These are phyloP conservation scores for Phaeosphaeria sp. DNA, from an alignment of 2,329 filamentous ascomycete genomes.

Conservation along the genomic window DNA sequence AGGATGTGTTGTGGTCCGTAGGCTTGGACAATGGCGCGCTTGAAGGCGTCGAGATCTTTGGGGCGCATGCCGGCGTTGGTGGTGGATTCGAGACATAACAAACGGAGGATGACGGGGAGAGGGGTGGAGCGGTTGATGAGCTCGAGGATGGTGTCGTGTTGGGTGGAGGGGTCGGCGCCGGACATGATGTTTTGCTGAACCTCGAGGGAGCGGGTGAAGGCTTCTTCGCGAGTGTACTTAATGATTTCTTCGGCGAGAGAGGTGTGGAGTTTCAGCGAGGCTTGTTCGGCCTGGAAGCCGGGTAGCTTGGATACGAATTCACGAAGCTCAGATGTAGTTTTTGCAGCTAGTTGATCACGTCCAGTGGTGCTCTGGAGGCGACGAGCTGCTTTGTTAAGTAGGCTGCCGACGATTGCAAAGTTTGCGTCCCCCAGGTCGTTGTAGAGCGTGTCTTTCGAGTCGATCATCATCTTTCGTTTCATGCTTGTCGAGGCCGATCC, in stretches of 20 bases:
- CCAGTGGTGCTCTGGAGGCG: conserved; percentile 88
- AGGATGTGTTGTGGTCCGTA: conserved; percentile 96
- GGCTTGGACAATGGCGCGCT: conserved; percentile 84
- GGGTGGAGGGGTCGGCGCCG: conserved; percentile 84
- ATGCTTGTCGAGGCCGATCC: conserved; percentile 57
- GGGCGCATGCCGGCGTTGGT: conserved; percentile 87
- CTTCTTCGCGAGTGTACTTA: conserved; percentile 86
- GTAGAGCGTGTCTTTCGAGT: conserved; percentile 88
- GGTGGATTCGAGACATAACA: conserved; percentile 90
- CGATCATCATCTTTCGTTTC: conserved; percentile 87
- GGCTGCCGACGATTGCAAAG: conserved; percentile 88
- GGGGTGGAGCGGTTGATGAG: conserved; percentile 88
- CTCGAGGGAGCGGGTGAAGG: conserved; percentile 86
- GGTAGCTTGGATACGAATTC: conserved; percentile 96
- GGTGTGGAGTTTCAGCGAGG: conserved; percentile 90
- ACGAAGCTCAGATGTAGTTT: conserved; percentile 87
- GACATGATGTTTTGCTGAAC: conserved; percentile 95
- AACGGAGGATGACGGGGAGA: conserved; percentile 78
- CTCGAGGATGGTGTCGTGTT: conserved; percentile 91
- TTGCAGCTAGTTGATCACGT: conserved; percentile 77
- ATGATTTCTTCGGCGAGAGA: conserved; percentile 94
- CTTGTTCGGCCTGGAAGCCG: conserved; percentile 89
- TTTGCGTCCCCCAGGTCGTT: conserved; percentile 88
- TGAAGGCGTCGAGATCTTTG: conserved; percentile 88
- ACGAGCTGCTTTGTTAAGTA: conserved; percentile 89